These are phyloP conservation scores for Sporisorium sorghi DNA, from an alignment of 1,284 basidiomycete genomes.

Conservation along the genomic window DNA sequence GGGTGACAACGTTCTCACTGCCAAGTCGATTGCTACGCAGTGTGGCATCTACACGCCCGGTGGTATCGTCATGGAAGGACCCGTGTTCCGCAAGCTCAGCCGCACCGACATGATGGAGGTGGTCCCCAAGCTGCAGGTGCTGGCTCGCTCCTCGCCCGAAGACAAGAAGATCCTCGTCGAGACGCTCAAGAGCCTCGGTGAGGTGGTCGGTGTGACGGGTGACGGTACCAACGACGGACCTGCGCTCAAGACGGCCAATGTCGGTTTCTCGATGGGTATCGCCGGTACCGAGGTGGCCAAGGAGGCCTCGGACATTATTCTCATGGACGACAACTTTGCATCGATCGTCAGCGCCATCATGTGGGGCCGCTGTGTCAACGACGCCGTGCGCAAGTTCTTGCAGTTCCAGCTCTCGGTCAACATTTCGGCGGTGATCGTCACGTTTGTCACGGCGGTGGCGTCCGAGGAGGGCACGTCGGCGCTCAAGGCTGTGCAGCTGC, in stretches of 20 bases:
- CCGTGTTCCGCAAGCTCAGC: conserved; percentile 74
- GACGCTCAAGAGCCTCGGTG: conserved; percentile 85
- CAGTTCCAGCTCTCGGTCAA: conserved; percentile 99
- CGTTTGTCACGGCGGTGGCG: conserved; percentile 88
- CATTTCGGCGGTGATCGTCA: conserved; percentile 93
- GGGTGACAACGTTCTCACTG: conserved; percentile 89
- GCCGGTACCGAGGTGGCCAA: conserved; percentile 98
- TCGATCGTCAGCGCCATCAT: conserved; percentile 97
- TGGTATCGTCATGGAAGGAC: conserved; percentile 97
- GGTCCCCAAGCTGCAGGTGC: conserved; percentile 74
- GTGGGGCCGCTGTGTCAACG: conserved; percentile 99
- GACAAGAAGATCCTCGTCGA: conserved; percentile 95
- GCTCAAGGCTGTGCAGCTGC: conserved; percentile 90
- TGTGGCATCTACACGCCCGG: conserved; percentile 93
- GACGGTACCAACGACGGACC: conserved; percentile 99
- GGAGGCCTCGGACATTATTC: conserved; percentile 97
- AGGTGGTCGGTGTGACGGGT: conserved; percentile 96
- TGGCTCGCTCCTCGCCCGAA: conserved; percentile 94
- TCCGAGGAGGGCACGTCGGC: conserved; percentile 83
- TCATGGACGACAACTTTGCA: conserved; percentile 93
- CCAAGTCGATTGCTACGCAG: conserved; percentile 90
- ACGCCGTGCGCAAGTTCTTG: conserved; percentile 95
- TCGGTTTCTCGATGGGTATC: conserved; percentile 83
- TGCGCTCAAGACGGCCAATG: conserved; percentile 82
- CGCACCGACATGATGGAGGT: conserved; percentile 72